These are phyloP conservation scores for Dothideomycetes sp. DNA, from an alignment of 2,329 filamentous ascomycete species.

Conservation along the genomic window DNA sequence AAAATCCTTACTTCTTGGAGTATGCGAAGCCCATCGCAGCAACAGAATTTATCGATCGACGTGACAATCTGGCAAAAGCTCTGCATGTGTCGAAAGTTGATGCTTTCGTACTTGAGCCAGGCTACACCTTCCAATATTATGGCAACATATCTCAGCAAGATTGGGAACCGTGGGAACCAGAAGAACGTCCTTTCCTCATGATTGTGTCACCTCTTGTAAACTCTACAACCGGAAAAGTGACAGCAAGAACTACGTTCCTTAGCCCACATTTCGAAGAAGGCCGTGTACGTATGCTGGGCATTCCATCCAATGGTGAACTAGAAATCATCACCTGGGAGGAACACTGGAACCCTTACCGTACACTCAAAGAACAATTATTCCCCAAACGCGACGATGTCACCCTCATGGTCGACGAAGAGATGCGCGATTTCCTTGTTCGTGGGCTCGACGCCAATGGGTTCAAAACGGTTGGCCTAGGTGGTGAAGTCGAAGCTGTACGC, in stretches of 20 bases:
- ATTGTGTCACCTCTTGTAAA: conserved; percentile 41
- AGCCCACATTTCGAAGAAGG: conserved; percentile 53
- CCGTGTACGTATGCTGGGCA: conserved; percentile 48
- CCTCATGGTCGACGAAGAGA: conserved; percentile 59
- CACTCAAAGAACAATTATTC: conserved; percentile 37
- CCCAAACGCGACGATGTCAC: conserved; percentile 29
- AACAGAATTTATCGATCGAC: conserved; percentile 46
- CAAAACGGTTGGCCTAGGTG: conserved; percentile 44
- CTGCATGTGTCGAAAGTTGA: conserved; percentile 44
- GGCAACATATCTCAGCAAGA: conserved; percentile 52
- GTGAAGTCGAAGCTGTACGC: conserved; percentile 48
- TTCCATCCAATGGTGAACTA: conserved; percentile 44
- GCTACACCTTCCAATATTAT: conserved; percentile 57
- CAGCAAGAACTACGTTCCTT: conserved; percentile 49
- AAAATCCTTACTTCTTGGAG: conserved; percentile 44
- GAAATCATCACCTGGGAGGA: conserved; percentile 54
- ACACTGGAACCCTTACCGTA: conserved; percentile 55
- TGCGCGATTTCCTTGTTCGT: conserved; percentile 53
- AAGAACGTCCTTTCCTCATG: conserved; percentile 56
- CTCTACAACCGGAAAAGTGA: conserved; percentile 32
- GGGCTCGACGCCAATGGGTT: conserved; percentile 48
- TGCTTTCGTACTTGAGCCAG: conserved; percentile 54
- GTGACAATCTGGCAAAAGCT: conserved; percentile 48
- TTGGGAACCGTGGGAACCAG: conserved; percentile 58
- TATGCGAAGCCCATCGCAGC: conserved; percentile 39